Evolutionary conservation across 352 stramenopile genomes (phyloP).

Genomic region (Globisporangium middletonii): DNA sequence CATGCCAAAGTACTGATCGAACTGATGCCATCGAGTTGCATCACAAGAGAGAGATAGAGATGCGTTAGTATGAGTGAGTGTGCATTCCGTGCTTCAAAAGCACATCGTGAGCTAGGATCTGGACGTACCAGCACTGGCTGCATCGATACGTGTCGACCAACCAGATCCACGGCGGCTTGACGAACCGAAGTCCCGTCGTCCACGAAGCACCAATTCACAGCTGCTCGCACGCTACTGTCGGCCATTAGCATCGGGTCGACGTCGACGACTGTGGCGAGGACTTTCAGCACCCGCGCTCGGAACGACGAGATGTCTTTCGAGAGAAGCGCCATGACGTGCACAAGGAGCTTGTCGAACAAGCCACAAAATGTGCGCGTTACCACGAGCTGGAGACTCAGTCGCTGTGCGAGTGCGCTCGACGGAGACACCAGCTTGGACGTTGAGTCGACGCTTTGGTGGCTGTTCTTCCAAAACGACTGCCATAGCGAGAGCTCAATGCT

Average conservation of each 20-base stretch:
- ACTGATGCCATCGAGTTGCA: conserved; percentile 23
- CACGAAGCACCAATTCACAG: conserved; percentile 62
- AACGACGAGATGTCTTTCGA: conserved; percentile 66
- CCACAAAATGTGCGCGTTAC: conserved; percentile 59
- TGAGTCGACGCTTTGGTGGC: conserved; percentile 21
- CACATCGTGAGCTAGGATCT: neutral
- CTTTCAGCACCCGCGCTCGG: conserved; percentile 73
- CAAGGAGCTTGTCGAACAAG: conserved; percentile 62
- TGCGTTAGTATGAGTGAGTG: neutral
- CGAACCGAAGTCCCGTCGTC: conserved; percentile 78
- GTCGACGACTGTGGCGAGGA: conserved; percentile 66
- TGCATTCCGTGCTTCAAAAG: neutral
- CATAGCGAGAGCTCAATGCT: conserved; percentile 29
- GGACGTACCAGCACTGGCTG: conserved; percentile 64
- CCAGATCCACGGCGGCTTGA: conserved; percentile 79
- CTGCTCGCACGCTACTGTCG: conserved; percentile 40
- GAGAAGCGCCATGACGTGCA: conserved; percentile 72
- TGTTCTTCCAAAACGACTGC: conserved; percentile 42
- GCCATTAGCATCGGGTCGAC: conserved; percentile 84
- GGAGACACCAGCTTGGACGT: conserved; percentile 41
- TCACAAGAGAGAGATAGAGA: neutral
- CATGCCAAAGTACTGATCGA: conserved; percentile 78
- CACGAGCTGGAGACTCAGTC: conserved; percentile 38
- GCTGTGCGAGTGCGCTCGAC: conserved; percentile 34
- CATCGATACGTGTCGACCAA: conserved; percentile 73